Evolutionary conservation across 2,329 filamentous ascomycete species (phyloP).

Genomic region (Fusarium avenaceum): DNA sequence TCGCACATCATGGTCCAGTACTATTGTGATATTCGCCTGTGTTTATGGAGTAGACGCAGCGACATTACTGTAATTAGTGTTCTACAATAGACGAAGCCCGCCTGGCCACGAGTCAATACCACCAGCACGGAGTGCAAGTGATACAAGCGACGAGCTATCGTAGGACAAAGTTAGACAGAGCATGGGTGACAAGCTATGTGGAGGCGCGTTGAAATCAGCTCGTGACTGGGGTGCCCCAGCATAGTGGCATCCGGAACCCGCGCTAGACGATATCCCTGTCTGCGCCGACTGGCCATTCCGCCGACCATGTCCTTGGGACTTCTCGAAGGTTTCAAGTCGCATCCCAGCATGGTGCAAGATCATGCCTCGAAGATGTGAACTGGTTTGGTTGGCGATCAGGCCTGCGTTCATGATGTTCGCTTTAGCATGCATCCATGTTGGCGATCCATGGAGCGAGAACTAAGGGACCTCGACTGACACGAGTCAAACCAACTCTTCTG

Average conservation of each 20-base stretch:
- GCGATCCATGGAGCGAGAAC: slow-evolving; percentile 41
- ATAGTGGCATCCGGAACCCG: slow-evolving; percentile 25
- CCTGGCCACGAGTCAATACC: slow-evolving; percentile 44
- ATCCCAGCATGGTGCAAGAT: slow-evolving; percentile 48
- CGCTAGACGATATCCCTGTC: slow-evolving; percentile 43
- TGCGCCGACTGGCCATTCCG: slow-evolving; percentile 44
- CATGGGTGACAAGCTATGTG: slow-evolving; percentile 30
- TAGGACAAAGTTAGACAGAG: slow-evolving; percentile 34
- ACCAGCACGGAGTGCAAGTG: slow-evolving; percentile 7
- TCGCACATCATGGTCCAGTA: slow-evolving; percentile 15
- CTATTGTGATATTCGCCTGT: background rate
- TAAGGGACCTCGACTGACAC: slow-evolving; percentile 29
- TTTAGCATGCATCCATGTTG: slow-evolving; percentile 45
- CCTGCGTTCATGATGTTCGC: slow-evolving; percentile 30
- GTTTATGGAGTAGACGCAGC: slow-evolving; percentile 23
- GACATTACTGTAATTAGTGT: background rate
- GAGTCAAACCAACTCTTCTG: slow-evolving; percentile 26
- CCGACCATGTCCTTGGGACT: slow-evolving; percentile 52
- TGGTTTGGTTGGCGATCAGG: slow-evolving; percentile 40
- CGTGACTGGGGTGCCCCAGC: slow-evolving; percentile 37
- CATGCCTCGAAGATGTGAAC: slow-evolving; percentile 46
- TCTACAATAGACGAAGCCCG: slow-evolving; percentile 34
- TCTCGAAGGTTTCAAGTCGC: slow-evolving; percentile 50
- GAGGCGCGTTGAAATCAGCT: slow-evolving; percentile 46
- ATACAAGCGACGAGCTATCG: slow-evolving; percentile 23